Evolutionary conservation across 1,284 basidiomycete species (phyloP).

Genomic region (Cutaneotrichosporon cutaneum): DNA sequence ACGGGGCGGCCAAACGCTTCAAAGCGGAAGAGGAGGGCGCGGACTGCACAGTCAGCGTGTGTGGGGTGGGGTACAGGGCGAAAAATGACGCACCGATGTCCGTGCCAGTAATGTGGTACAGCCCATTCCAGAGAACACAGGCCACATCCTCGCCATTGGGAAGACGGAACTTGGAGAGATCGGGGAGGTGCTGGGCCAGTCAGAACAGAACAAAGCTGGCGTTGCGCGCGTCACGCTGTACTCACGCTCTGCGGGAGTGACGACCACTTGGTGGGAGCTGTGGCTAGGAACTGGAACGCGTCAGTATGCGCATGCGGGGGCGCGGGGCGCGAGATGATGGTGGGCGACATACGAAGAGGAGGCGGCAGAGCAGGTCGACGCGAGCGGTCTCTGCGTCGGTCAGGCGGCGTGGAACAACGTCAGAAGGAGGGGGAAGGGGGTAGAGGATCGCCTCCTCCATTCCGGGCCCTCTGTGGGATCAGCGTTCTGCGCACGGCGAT

Average conservation of each 20-base stretch:
- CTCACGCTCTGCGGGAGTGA: slow-evolving; percentile 21
- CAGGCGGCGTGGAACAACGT: slow-evolving; percentile 30
- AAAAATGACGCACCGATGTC: slow-evolving; percentile 51
- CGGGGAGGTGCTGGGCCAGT: slow-evolving; percentile 57
- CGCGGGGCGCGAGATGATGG: too few relatives aligned
- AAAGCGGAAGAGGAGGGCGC: slow-evolving; percentile 82
- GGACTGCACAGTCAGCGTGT: slow-evolving; percentile 55
- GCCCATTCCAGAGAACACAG: slow-evolving; percentile 82
- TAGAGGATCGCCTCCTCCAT: slow-evolving; percentile 29
- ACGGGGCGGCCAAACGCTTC: slow-evolving; percentile 69
- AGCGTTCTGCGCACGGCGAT: slow-evolving; percentile 6
- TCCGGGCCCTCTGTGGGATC: slow-evolving; percentile 23
- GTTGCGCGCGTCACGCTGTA: slow-evolving; percentile 15
- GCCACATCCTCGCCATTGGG: slow-evolving; percentile 82
- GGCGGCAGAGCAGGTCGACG: slow-evolving; percentile 43
- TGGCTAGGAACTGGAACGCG: slow-evolving; percentile 66
- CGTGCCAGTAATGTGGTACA: slow-evolving; percentile 88
- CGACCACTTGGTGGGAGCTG: slow-evolving; percentile 58
- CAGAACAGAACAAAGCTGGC: slow-evolving; percentile 7
- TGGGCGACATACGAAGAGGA: slow-evolving; percentile 49
- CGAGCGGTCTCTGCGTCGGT: slow-evolving; percentile 36
- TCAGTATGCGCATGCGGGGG: slow-evolving; percentile 7
- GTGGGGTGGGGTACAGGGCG: not conserved
- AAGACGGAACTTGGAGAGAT: slow-evolving; percentile 75
- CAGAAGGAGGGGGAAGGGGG: slow-evolving; percentile 27